Base-by-base conservation (phyloP, 139 green algal species). In the Picochlorum sp. region DNA sequence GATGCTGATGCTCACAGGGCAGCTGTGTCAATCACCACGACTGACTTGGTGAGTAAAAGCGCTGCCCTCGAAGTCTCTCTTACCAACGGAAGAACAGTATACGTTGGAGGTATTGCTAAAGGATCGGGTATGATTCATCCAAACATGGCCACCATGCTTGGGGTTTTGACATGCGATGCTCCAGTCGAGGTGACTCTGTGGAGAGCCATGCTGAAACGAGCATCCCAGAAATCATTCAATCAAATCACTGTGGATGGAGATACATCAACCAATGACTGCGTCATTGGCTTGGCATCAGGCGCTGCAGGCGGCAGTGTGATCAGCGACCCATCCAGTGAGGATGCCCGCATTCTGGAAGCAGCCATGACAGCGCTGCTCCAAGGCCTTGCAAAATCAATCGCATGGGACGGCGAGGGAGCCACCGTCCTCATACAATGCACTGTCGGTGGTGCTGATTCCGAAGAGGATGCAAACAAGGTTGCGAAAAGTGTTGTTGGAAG, bases 111-210 rank as follows among this genome's bases (percentile, higher is more conserved):
- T 58, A 94, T 96, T 70, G 85, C 83, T 65, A 98, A 99, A 79
- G 94, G 94, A 26, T 90, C 76, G 5, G 94, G 94, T 49, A 99
- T 99, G 94, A 99, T 99, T 69, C 93, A 99, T 79, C 94, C 94
- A 62, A 98, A 99, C 83, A 99, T 99, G 94, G 94, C 91, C 30
- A 99, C 94, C 70, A 97, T 99, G 88, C 85, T 99, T 31, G 84
- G 76, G 0, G 81, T 97, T 26, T 71, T 98, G n/a, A 98, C 92
- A 1, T 92, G 86, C 57, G 92, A 98, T 68, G 92, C 91, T 4
- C 68, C 75, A 2, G 91, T 98, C 3, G 67, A 62, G 3, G 57
- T 81, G 0, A 68, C 76, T 1, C 73, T 91, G 4, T 98, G 92
- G 92, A 66, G 67, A 1, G 71, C 28, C 20, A 93, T 98, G 68